phyloP scores from a whole-genome alignment of 768 basidiomycete species.

The Ephemerocybe angulata region DNA sequence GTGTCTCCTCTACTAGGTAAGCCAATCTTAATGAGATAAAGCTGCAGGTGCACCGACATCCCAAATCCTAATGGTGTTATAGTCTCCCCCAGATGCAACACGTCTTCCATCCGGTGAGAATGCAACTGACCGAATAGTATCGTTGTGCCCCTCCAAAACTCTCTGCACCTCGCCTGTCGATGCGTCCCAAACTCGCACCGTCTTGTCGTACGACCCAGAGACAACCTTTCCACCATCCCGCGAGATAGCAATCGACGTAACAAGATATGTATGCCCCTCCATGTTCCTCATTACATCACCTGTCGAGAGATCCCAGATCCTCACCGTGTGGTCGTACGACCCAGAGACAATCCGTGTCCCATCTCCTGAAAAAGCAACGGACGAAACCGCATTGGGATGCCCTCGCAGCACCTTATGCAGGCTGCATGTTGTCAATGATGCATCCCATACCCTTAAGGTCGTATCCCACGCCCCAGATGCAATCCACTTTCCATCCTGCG shows the following conservation, averaged over 20 bases:
- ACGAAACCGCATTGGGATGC: too few species aligned
- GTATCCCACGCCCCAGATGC: too few species aligned
- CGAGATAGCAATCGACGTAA: neutral
- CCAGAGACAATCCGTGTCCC: neutral
- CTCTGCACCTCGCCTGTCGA: constrained; percentile 4
- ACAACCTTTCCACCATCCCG: constrained; percentile 8
- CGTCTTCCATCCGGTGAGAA: neutral
- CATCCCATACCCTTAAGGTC: too few species aligned
- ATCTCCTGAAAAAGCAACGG: constrained; percentile 17
- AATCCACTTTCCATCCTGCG: too few species aligned
- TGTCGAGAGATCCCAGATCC: constrained; percentile 1
- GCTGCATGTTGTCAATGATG: too few species aligned
- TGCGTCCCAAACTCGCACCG: constrained; percentile 13
- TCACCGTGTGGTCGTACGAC: neutral
- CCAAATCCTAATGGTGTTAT: neutral
- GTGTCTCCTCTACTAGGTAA: too few species aligned
- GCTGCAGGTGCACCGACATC: too few species aligned
- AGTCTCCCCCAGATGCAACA: neutral
- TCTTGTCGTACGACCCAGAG: constrained; percentile 28
- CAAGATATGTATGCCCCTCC: neutral
- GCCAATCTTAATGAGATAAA: too few species aligned
- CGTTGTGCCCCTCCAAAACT: constrained; percentile 4
- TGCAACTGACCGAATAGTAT: constrained; percentile 2
- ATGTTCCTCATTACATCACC: neutral
- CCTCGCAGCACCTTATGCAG: too few species aligned